Evolutionary conservation across 169 alveolate species (phyloP).

Genomic region (Cryptosporidium canis): DNA sequence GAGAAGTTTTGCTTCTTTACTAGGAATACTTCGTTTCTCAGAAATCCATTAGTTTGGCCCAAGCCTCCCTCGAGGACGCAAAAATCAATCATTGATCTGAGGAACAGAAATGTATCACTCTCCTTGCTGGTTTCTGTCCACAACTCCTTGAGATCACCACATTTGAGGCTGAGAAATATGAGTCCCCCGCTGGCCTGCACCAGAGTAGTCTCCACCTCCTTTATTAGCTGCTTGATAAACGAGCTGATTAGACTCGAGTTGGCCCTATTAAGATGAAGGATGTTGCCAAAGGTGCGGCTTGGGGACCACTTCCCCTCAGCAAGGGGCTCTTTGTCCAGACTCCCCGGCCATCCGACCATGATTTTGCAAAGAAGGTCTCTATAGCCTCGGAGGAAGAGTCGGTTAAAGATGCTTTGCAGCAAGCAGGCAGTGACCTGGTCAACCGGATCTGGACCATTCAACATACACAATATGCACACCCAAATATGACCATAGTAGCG

Average conservation of each 20-base stretch:
- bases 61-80: not conserved
- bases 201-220: not conserved
- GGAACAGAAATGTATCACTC: not conserved
- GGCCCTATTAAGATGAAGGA: not conserved
- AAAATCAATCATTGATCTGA: not conserved
- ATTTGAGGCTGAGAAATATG: not conserved
- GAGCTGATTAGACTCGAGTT: not conserved
- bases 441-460: not conserved
- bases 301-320: not conserved
- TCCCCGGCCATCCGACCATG: not conserved
- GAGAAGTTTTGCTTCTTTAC: not conserved
- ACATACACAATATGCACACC: not conserved
- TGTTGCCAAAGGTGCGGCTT: not conserved
- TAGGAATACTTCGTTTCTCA: not conserved
- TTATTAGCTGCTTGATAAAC: not conserved
- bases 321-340: not conserved
- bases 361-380: not conserved
- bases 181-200: not conserved
- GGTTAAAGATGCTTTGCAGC: not conserved
- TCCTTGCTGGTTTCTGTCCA: not conserved
- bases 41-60: not conserved
- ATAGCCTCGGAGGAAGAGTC: constrained; percentile 40
- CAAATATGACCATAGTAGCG: not conserved
- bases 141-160: not conserved
- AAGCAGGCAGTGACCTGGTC: not conserved